A percentile compares a stretch with the other conserved stretches of the same genome.
These are phyloP conservation scores for Ciborinia camelliae DNA, from an alignment of 2,329 filamentous ascomycete genomes.

Conservation along the genomic window DNA sequence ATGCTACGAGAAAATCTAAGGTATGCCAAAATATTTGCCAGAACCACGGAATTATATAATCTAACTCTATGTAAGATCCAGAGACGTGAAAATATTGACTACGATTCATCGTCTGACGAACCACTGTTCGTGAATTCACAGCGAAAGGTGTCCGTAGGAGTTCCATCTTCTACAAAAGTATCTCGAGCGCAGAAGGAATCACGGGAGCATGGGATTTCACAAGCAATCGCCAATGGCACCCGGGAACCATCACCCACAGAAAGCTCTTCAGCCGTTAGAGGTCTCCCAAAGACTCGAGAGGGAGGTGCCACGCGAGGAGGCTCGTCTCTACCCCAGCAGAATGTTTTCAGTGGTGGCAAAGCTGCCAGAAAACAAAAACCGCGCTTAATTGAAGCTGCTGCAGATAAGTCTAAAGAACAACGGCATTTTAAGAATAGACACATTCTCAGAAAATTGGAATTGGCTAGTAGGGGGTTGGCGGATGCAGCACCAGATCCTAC, in stretches of 20 bases:
- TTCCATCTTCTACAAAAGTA: neutral
- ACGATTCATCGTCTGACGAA: conserved; percentile 13
- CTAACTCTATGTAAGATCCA: neutral
- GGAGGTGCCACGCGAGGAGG: conserved; percentile 28
- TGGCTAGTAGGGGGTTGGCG: conserved; percentile 44
- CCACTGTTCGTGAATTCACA: neutral
- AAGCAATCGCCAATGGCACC: neutral
- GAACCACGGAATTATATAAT: no score
- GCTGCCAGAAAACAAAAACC: conserved; percentile 21
- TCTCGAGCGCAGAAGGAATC: neutral
- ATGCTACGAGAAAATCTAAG: neutral
- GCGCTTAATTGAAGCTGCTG: conserved; percentile 31
- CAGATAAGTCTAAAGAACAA: conserved; percentile 43
- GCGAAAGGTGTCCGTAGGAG: neutral
- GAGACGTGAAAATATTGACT: neutral
- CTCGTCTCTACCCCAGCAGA: conserved; percentile 21
- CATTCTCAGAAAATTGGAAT: conserved; percentile 42
- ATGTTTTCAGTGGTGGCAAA: conserved; percentile 28
- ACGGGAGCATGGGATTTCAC: neutral
- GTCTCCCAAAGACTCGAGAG: neutral
- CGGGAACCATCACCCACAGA: neutral
- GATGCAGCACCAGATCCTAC: conserved; percentile 43
- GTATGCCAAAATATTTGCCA: neutral
- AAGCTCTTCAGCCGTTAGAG: neutral
- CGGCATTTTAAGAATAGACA: conserved; percentile 43